Evolutionary conservation across 164 flowering plant genomes (phyloP).

Genomic region (Umbellularia californica): DNA sequence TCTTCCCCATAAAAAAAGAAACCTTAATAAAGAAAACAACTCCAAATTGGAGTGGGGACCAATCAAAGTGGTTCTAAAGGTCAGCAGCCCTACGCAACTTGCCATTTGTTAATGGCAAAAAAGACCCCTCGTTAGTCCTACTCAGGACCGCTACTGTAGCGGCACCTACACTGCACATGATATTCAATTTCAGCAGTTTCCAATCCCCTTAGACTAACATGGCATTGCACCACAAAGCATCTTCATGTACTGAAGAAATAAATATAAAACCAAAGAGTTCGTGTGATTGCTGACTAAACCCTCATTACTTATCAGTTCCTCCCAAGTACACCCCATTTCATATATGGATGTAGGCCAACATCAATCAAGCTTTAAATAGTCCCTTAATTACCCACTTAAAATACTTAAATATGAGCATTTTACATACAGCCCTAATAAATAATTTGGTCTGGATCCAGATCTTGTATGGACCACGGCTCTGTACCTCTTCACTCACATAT

Average conservation of each 20-base stretch:
- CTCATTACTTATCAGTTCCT: background rate
- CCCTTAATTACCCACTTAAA: too few relatives aligned
- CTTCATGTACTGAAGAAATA: background rate
- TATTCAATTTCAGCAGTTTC: background rate
- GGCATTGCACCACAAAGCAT: background rate
- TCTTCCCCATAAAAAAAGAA: too few relatives aligned
- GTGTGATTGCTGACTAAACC: slow-evolving; percentile 2
- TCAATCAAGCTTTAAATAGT: too few relatives aligned
- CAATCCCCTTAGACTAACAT: slow-evolving; percentile 1
- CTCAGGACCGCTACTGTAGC: background rate
- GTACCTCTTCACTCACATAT: background rate
- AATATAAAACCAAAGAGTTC: background rate
- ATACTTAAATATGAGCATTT: too few relatives aligned
- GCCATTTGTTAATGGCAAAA: background rate
- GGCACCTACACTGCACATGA: background rate
- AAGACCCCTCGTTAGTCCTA: background rate
- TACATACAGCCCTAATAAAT: too few relatives aligned
- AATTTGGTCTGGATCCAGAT: too few relatives aligned
- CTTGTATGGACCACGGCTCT: background rate
- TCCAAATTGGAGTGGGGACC: background rate
- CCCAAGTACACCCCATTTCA: too few relatives aligned
- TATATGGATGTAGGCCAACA: too few relatives aligned
- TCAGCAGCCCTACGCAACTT: background rate
- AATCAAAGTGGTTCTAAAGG: background rate
- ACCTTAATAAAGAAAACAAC: too few relatives aligned